These are phyloP conservation scores for Termitomyces sp. DNA, from an alignment of 768 basidiomycete genomes.

Conservation along the genomic window DNA sequence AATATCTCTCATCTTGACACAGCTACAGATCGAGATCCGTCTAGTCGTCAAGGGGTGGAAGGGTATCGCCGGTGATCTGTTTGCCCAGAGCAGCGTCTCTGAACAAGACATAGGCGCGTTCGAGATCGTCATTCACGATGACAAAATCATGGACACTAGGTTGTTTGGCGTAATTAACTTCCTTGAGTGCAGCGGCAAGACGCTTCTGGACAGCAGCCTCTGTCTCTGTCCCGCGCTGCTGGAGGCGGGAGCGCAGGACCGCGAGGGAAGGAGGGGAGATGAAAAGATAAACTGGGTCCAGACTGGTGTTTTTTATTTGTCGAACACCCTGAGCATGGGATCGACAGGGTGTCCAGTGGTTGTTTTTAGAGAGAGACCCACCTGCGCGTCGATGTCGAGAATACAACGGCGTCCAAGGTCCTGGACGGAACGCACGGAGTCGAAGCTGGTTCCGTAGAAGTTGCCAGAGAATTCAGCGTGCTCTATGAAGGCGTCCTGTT, in stretches of 20 bases:
- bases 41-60: slow-evolving; percentile 58
- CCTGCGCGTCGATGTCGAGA: slow-evolving; percentile 95
- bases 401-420: slow-evolving; percentile 76
- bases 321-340: slow-evolving; percentile 67
- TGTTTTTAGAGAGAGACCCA: slow-evolving; percentile 24
- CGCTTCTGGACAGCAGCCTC: slow-evolving; percentile 68
- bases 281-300: slow-evolving; percentile 88
- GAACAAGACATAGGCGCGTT: slow-evolving; percentile 76
- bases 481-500: slow-evolving; percentile 81
- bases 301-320: slow-evolving; percentile 77
- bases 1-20: neutral
- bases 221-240: slow-evolving; percentile 79
- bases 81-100: slow-evolving; percentile 73
- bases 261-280: slow-evolving; percentile 81
- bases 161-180: slow-evolving; percentile 81
- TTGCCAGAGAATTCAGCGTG: slow-evolving; percentile 92
- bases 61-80: slow-evolving; percentile 45
- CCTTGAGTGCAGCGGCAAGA: slow-evolving; percentile 68
- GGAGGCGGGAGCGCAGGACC: slow-evolving; percentile 65
- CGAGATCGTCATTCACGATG: slow-evolving; percentile 87
- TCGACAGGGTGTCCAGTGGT: slow-evolving; percentile 5
- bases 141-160: slow-evolving; percentile 72
- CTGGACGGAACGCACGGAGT: slow-evolving; percentile 66
- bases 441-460: slow-evolving; percentile 86
- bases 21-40: neutral